Base-by-base conservation (phyloP, 2,329 filamentous ascomycete species). In the Rhynchosporium agropyri region DNA sequence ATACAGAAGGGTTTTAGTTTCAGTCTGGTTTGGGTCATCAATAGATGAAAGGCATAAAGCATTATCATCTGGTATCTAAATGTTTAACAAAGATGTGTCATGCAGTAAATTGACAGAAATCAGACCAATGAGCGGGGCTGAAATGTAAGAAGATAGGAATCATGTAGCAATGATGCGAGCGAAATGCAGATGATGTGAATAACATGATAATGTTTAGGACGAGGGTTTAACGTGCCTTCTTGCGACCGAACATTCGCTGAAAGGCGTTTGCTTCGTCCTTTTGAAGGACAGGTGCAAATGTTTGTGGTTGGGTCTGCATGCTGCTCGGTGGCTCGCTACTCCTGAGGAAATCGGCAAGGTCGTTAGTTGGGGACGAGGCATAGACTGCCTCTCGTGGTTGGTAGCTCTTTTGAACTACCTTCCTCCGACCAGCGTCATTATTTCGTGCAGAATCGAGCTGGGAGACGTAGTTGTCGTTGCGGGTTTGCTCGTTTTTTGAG, bases 311-410 rank as follows among this genome's bases (percentile, higher is more conserved):
- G 5, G 65, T 57, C 36, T 67, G 64, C 43, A 56, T 58, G 8
- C 48, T 61, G 48, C 57, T 65, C 4, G 72, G 69, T 12, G 72
- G 71, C 36, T 72, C 68, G 36, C 66, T 69, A 10, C 62, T 60
- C 57, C 65, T 68, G 9, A 95, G 77, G 74, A 94, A 94, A 58
- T 86, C 85, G 0, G 90, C 89, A 50, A 94, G 76, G 57, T 92
- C 89, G 20, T 83, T 82, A 2, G 88, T 92, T 51, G 71, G 63
- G 62, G 70, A 65, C 63, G 71, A 63, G 20, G 59, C 58, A 38
- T 70, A 60, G 8, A 68, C 63, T 10, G 74, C 68, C 26, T 74
- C 71, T 29, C 74, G 69, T 12, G 71, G 68, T 61, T 72, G 70
- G 69, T 82, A 87, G 69, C 76, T 83, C 76, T 83, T 87, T 80